Evolutionary conservation across 345 rosid species (phyloP).

Genomic region (Acer campestre): DNA sequence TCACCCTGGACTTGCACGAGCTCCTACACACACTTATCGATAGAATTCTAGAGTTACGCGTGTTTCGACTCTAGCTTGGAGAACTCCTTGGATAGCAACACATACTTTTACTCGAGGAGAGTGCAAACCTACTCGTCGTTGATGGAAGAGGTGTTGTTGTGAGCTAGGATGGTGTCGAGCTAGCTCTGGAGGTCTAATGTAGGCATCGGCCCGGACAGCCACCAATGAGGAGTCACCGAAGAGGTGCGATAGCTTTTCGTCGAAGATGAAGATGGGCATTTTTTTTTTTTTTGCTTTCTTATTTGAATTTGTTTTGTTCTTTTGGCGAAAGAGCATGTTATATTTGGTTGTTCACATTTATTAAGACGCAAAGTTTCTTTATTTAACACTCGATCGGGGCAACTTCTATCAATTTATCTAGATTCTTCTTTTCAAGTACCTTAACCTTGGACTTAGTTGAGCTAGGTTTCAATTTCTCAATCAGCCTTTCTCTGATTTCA

Average conservation of each 20-base stretch:
- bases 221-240: constrained; percentile 58
- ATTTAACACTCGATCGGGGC: no score
- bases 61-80: constrained; percentile 62
- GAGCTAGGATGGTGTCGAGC: constrained; percentile 72
- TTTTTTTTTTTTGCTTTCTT: background rate
- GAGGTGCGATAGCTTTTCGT: constrained; percentile 74
- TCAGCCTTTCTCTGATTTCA: no score
- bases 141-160: constrained; percentile 81
- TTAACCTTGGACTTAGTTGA: no score
- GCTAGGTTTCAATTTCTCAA: no score
- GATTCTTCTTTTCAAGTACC: no score
- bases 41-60: constrained; percentile 66
- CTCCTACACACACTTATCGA: constrained; percentile 58
- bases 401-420: no score
- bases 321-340: no score
- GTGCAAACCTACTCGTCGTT: constrained; percentile 96
- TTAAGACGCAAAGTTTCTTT: no score
- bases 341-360: no score
- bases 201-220: constrained; percentile 80
- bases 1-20: constrained; percentile 72
- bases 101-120: constrained; percentile 93
- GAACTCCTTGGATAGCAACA: constrained; percentile 67
- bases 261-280: constrained; percentile 89
- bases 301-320: background rate
- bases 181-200: constrained; percentile 58